Percentiles rank a stretch among this genome's conserved stretches.
Conservation (phyloP, 768 basidiomycete species). For the Lentinula aciculospora region DNA sequence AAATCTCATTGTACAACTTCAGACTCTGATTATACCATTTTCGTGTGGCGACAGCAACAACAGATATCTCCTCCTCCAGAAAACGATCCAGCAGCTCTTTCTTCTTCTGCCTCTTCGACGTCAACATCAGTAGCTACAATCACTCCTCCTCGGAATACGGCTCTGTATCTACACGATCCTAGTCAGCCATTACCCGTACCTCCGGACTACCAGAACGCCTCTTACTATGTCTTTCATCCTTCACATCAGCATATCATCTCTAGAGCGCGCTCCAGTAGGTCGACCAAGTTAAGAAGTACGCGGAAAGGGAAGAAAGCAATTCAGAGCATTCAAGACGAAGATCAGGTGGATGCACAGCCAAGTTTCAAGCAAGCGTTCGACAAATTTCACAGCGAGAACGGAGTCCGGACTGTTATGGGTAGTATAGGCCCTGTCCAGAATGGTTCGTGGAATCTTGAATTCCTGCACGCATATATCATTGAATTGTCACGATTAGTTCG, state of each 20-base stretch:
- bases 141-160: slow-evolving; percentile 30
- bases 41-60: slow-evolving; percentile 65
- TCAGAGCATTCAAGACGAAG: slow-evolving; percentile 15
- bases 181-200: slow-evolving; percentile 50
- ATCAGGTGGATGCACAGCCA: slow-evolving; percentile 45
- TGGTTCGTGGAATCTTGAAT: slow-evolving; percentile 40
- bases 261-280: slow-evolving; percentile 25
- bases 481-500: slow-evolving; percentile 45
- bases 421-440: slow-evolving; percentile 86
- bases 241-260: slow-evolving; percentile 22
- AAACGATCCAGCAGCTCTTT: slow-evolving; percentile 13
- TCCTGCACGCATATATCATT: not conserved
- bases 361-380: slow-evolving; percentile 74
- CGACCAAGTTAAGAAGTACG: slow-evolving; percentile 27
- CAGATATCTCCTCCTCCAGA: slow-evolving; percentile 17
- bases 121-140: not conserved
- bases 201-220: slow-evolving; percentile 61
- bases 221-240: slow-evolving; percentile 63
- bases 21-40: slow-evolving; percentile 89
- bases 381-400: slow-evolving; percentile 85
- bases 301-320: slow-evolving; percentile 32
- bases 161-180: slow-evolving; percentile 62
- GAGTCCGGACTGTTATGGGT: slow-evolving; percentile 89
- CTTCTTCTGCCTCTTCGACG: not conserved
- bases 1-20: not conserved